Base-by-base conservation (phyloP, 2,329 filamentous ascomycete genomes). In the Colletotrichum magnum region DNA sequence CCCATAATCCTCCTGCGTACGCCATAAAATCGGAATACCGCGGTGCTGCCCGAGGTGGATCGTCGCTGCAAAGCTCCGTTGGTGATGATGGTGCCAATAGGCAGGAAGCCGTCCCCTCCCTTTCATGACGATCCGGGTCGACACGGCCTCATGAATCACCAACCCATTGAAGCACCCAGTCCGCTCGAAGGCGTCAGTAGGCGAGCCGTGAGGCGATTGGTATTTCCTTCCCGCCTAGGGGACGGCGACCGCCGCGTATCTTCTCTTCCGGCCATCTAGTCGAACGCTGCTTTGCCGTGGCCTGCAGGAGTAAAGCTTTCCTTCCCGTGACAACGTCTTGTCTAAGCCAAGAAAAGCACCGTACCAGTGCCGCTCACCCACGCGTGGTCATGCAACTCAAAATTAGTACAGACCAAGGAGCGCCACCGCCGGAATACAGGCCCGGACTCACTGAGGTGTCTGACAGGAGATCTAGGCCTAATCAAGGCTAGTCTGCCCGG, bases 401-500 rank as follows among this genome's bases (percentile, higher is more conserved):
- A 53, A 21, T 54, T 21, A 28, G 50, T 32, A 41, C 39, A 48
- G 21, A 28, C 26, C 24, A 36, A 41, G 45, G 41, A 58, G 63
- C 63, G 63, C 26, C 45, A 28, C 58, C 52, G 2, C n/a, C 67
- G 67, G 67, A 67, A 57, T n/a, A 1, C 15, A 69, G 67, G 67
- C 24, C 67, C 67, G 67, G 26, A 18, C 21, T 48, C n/a, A 48
- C 24, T 28, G 21, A 41, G 13, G 16, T 57, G 36, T 62, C 63
- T 61, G 63, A 69, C 36, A 47, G 21, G n/a, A 13, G 18, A 12
- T 26, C 21, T 47, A 61, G 45, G 9, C 12, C 45, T 10, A 12
- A 57, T 62, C 1, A 9, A 32, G 51, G 26, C 63, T 69, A 62
- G 67, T 6, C 24, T 36, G 6, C 13, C 21, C n/a, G 15, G 28